Evolutionary conservation across 768 basidiomycete species (phyloP).

Genomic region (Pulveroboletus sp.): DNA sequence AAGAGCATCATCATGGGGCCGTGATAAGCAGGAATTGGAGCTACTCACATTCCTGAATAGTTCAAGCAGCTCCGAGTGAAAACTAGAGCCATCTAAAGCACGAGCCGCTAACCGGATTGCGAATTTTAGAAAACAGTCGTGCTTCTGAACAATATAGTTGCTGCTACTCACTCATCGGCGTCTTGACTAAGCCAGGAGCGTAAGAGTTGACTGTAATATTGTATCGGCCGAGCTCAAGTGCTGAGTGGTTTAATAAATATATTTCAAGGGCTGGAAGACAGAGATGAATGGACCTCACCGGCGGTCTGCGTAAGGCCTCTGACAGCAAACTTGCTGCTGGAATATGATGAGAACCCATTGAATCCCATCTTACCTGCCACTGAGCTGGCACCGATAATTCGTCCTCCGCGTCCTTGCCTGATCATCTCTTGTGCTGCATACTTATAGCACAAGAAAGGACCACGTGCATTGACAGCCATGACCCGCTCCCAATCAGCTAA

Average conservation of each 20-base stretch:
- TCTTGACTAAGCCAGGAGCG: conserved; percentile 32
- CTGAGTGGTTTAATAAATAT: background rate
- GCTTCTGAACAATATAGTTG: background rate
- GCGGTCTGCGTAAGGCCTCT: conserved; percentile 36
- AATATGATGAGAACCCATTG: conserved; percentile 16
- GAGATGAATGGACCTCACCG: conserved; percentile 15
- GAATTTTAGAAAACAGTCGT: background rate
- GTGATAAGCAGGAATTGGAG: background rate
- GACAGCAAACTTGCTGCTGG: conserved; percentile 37
- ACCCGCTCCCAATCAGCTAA: conserved; percentile 2
- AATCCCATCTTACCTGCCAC: background rate
- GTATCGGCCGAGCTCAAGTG: conserved; percentile 27
- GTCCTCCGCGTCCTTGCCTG: conserved; percentile 42
- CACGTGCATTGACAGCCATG: conserved; percentile 43
- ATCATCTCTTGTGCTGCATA: conserved; percentile 60
- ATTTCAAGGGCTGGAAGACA: background rate
- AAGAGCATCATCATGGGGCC: too few relatives aligned
- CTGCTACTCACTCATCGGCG: conserved; percentile 22
- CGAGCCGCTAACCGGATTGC: background rate
- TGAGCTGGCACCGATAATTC: conserved; percentile 45
- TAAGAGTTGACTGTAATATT: conserved; percentile 38
- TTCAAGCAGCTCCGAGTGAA: background rate
- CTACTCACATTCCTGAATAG: background rate
- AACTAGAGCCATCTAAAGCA: background rate
- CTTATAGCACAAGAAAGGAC: conserved; percentile 56